Evolutionary conservation across 352 stramenopile genomes (phyloP), one percentile per base, ranked within the genome.

Genomic region (Peronosclerospora sorghi): DNA sequence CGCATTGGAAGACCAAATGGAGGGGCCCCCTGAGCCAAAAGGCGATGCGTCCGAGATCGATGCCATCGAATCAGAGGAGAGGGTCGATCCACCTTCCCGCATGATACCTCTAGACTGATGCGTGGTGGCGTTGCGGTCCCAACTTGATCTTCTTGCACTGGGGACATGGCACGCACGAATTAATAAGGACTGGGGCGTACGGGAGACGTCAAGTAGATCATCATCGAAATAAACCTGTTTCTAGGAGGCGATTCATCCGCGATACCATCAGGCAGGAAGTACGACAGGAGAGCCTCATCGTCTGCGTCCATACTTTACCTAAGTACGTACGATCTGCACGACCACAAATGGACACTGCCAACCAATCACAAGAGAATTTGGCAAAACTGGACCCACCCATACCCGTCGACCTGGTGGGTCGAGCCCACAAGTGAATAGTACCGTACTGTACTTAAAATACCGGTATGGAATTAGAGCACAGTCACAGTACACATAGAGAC

Each of bases 221-320:
- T 36, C 42, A 34, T 36, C 8, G 5, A 37, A 5, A 56, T 54
- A 46, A 41, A 86, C 73, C 56, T 83, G 17, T 64, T 59, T 57
- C 81, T 85, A 19, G 72, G 79, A 12, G 74, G 74, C 29, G 75
- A 88, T 54, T 92, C 79, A 36, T 89, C 76, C 8, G 76, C 60
- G 54, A 92, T 92, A 44, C 76, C 79, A 32, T 83, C 73, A n/a
- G 76, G 79, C 29, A 92, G 59, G 52, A 92, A 92, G 46, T 92
- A 92, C 46, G 72, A 45, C 72, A 87, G 75, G 32, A 56, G 56
- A 36, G 57, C 53, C 23, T 87, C 75, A 18, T 77, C 75, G 43
- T 84, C 75, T 23, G 41, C 62, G 51, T 77, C 45, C 55, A 71
- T 67, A 2, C 8, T 18, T 35, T 35, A 26, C 21, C 6, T 26